Conservation (phyloP, 139 green algal species). For the Deuterostichococcus epilithicus region DNA sequence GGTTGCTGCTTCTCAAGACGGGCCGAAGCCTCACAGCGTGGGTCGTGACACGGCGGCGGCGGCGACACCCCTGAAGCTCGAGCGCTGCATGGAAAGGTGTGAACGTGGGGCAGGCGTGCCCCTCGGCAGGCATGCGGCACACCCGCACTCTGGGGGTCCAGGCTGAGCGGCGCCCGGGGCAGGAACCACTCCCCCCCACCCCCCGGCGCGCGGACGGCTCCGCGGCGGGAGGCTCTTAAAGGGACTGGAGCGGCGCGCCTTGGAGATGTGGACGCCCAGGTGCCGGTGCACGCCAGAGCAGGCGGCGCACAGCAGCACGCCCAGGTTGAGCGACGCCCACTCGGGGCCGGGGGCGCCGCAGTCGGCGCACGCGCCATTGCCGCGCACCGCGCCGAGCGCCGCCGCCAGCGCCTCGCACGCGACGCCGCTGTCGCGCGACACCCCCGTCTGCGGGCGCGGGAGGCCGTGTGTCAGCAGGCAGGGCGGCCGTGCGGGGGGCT, state of each 20-base stretch:
- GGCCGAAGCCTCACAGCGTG: not conserved
- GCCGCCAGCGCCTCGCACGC: not conserved
- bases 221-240: not conserved
- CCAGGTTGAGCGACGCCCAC: constrained; percentile 89
- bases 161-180: too few relatives aligned
- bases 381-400: constrained; percentile 39
- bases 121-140: not conserved
- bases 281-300: constrained; percentile 85
- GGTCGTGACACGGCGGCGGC: not conserved
- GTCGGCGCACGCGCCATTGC: constrained; percentile 80
- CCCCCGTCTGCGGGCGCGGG: not conserved
- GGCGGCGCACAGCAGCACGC: constrained; percentile 87
- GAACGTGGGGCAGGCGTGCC: not conserved
- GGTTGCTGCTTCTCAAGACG: not conserved
- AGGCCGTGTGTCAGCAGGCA: too few relatives aligned
- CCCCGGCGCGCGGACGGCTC: not conserved
- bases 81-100: not conserved
- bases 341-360: constrained; percentile 76
- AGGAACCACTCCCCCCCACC: too few relatives aligned
- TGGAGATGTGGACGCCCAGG: constrained; percentile 82
- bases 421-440: not conserved
- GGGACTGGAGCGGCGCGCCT: constrained; percentile 38
- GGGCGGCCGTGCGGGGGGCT: too few relatives aligned
- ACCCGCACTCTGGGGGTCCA: too few relatives aligned
- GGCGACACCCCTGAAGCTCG: not conserved